Conservation (phyloP, 1,284 basidiomycete species). For the Somion occarium region DNA sequence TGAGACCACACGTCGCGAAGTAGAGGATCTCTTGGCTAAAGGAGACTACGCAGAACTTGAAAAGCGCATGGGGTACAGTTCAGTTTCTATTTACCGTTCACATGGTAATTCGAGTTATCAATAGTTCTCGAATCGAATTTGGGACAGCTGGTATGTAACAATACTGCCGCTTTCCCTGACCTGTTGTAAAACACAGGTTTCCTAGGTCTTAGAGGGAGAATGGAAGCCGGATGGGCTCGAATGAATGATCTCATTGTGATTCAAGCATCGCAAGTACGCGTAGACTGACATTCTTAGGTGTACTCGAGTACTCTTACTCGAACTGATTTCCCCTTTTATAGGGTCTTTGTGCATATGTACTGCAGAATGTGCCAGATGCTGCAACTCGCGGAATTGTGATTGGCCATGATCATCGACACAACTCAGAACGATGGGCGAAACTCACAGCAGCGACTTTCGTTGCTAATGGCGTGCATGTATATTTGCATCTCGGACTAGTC, state of each 20-base stretch:
- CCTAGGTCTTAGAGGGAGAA: slow-evolving; percentile 71
- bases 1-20: slow-evolving; percentile 23
- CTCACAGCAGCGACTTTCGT: slow-evolving; percentile 71
- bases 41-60: slow-evolving; percentile 21
- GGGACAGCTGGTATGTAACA: slow-evolving; percentile 70
- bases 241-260: slow-evolving; percentile 86
- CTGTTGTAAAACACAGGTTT: background rate
- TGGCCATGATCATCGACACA: slow-evolving; percentile 77
- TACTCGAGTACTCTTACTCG: background rate
- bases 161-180: background rate
- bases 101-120: background rate
- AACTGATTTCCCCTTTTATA: slow-evolving; percentile 24
- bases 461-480: slow-evolving; percentile 58
- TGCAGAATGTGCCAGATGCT: slow-evolving; percentile 48
- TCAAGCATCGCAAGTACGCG: slow-evolving; percentile 72
- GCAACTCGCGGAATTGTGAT: slow-evolving; percentile 65
- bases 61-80: slow-evolving; percentile 25
- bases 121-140: slow-evolving; percentile 72
- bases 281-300: too few species aligned
- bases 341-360: slow-evolving; percentile 74
- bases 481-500: slow-evolving; percentile 64
- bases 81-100: background rate
- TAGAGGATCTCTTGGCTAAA: slow-evolving; percentile 19
- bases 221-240: slow-evolving; percentile 82
- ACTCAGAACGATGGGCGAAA: slow-evolving; percentile 73